These are phyloP conservation scores for Emericellopsis terricola DNA, from an alignment of 495 filamentous ascomycete genomes.

Conservation along the genomic window DNA sequence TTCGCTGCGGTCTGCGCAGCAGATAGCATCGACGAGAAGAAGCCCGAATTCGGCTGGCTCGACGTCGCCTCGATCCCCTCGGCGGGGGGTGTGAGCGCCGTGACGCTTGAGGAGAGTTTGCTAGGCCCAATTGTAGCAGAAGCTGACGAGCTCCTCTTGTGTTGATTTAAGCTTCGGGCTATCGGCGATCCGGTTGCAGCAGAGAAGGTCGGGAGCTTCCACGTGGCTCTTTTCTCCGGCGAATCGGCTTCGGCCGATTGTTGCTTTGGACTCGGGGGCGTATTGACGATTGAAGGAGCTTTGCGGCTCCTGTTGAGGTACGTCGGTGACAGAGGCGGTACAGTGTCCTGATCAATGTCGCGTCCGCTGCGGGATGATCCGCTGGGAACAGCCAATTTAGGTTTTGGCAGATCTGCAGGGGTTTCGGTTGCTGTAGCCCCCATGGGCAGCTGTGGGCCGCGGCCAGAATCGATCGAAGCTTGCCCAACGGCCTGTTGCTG, in stretches of 20 bases:
- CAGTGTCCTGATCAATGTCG: no score
- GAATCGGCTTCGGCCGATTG: conserved; percentile 7
- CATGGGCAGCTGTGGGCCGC: no score
- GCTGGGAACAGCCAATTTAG: conserved; percentile 3
- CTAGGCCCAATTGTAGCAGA: conserved; percentile 58
- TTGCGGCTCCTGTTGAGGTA: conserved; percentile 21
- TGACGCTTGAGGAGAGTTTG: conserved; percentile 69
- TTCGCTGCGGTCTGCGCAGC: conserved; percentile 91
- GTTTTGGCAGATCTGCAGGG: not conserved
- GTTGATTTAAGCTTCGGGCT: conserved; percentile 41
- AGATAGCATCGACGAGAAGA: conserved; percentile 86
- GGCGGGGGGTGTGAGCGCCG: conserved; percentile 55
- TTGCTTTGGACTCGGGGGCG: conserved; percentile 36
- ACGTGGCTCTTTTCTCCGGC: not conserved
- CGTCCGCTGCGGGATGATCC: conserved; percentile 11
- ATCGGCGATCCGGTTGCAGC: no score
- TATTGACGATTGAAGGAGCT: conserved; percentile 36
- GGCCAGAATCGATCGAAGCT: not conserved
- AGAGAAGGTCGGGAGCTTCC: not conserved
- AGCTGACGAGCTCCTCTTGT: conserved; percentile 34
- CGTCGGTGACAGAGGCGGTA: no score
- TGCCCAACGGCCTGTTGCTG: not conserved
- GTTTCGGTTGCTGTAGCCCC: not conserved
- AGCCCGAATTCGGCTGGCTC: conserved; percentile 32
- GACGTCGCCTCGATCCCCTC: conserved; percentile 26